Evolutionary conservation across 805 yeast genomes (phyloP), one percentile per base, ranked within the genome.

Genomic region (Metschnikowia peoriensis): DNA sequence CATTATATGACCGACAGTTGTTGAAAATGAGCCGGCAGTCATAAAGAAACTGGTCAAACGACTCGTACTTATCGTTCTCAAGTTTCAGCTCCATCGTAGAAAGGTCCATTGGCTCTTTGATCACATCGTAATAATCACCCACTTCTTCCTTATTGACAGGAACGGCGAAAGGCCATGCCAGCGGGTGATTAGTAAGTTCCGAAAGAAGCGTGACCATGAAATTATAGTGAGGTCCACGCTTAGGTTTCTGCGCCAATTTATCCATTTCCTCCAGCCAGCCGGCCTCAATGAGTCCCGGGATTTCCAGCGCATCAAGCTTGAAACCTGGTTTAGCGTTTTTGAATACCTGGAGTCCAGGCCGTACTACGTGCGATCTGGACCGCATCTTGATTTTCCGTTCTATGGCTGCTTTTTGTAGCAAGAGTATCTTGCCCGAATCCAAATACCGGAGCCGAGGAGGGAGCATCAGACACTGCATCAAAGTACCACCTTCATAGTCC

Each of bases 251-350:
- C 0, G 98, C 98, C 53, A 94, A 73, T 61, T 90, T 93, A 68
- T 94, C 99, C 96, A 94, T 92, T 68, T 93, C 99, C 38, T 93
- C 94, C 34, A 96, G 89, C 99, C 99, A 94, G 0, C 99, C 99
- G 4, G 96, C 88, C 66, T 92, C 98, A 58, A 81, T 78, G 46
- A 94, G 76, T 0, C 99, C 99, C 0, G 99, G 98, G 17, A 94
- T 90, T 41, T 73, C 77, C 14, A 76, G 74, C 75, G 85, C 75
- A 53, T 44, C 52, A 29, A 60, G 50, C 45, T 51, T 58, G 53
- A 58, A 58, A 12, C 57, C 61, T 2, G 56, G 54, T 28, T 49
- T 47, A 6, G 98, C 96, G 62, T 90, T 91, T 55, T 79, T 78
- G 71, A 94, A 94, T 27, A 79, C 81, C 54, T 82, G 81, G 28